phyloP scores from a whole-genome alignment of 306 rosid genomes.

The Fagus sylvatica region DNA sequence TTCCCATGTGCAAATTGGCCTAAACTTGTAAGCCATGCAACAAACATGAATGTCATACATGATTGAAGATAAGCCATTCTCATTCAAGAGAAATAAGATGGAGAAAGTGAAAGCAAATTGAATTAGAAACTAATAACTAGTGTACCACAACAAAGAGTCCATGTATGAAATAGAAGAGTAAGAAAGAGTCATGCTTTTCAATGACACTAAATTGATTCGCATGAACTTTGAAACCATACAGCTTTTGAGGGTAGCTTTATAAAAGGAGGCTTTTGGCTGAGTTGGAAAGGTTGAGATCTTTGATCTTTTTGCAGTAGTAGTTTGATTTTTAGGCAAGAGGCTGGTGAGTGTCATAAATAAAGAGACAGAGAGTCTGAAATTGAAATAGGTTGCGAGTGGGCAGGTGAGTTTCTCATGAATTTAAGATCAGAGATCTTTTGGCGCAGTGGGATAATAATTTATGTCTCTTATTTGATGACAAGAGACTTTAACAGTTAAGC shows the following conservation, averaged over 20 bases:
- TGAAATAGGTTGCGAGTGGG: constrained; percentile 33
- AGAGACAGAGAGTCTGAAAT: constrained; percentile 3
- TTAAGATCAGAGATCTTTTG: not conserved
- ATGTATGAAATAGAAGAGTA: not conserved
- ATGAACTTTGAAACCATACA: not conserved
- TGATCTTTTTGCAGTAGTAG: constrained; percentile 12
- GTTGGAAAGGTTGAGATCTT: constrained; percentile 23
- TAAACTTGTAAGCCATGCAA: constrained; percentile 18
- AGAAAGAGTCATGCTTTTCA: not conserved
- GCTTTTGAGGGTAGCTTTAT: not conserved
- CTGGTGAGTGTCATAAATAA: constrained; percentile 36
- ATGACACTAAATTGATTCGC: too few relatives aligned
- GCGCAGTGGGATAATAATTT: too few relatives aligned
- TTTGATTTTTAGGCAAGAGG: constrained; percentile 25
- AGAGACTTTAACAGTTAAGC: not conserved
- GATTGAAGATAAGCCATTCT: not conserved
- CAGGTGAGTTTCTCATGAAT: constrained; percentile 22
- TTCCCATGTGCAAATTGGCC: constrained; percentile 30
- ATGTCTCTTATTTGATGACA: too few relatives aligned
- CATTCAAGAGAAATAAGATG: not conserved
- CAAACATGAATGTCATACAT: constrained; percentile 21
- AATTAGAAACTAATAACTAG: not conserved
- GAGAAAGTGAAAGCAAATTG: not conserved
- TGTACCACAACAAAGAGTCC: not conserved
- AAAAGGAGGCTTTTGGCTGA: constrained; percentile 13